Conservation (phyloP, 495 filamentous ascomycete species). For the Xylaria bambusicola region DNA sequence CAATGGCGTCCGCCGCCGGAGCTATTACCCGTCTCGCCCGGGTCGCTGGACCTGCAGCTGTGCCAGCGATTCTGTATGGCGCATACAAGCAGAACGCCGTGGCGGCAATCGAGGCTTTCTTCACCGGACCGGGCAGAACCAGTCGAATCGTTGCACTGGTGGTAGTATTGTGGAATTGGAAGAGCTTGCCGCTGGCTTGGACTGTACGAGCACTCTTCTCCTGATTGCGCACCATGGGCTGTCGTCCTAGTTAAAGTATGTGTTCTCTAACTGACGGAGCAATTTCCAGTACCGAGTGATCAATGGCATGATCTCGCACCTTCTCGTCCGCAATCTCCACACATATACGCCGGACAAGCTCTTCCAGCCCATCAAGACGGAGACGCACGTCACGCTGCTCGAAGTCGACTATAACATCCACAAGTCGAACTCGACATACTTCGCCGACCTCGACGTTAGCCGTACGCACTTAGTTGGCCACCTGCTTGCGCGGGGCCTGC, state of each 20-base stretch:
- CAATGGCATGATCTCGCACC: slow-evolving; percentile 61
- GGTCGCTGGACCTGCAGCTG: slow-evolving; percentile 36
- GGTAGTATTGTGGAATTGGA: slow-evolving; percentile 63
- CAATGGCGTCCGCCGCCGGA: slow-evolving; percentile 49
- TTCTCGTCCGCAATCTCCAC: slow-evolving; percentile 36
- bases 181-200: slow-evolving; percentile 76
- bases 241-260: too few species aligned
- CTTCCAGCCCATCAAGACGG: slow-evolving; percentile 66
- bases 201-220: slow-evolving; percentile 61
- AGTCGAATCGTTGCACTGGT: slow-evolving; percentile 52
- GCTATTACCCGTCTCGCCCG: slow-evolving; percentile 33
- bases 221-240: too few species aligned
- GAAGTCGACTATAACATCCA: slow-evolving; percentile 85
- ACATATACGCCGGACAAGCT: slow-evolving; percentile 53
- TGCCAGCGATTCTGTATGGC: slow-evolving; percentile 41
- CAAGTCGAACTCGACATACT: slow-evolving; percentile 85
- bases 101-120: slow-evolving; percentile 37
- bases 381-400: slow-evolving; percentile 58
- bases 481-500: slow-evolving; percentile 53
- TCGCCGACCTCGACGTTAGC: slow-evolving; percentile 74
- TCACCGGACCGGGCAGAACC: slow-evolving; percentile 52
- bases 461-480: slow-evolving; percentile 63
- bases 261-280: background rate
- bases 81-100: slow-evolving; percentile 45
- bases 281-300: slow-evolving; percentile 60